phyloP scores from a whole-genome alignment of 192 early-diverging fungal species.

The Gonapodya prolifera region DNA sequence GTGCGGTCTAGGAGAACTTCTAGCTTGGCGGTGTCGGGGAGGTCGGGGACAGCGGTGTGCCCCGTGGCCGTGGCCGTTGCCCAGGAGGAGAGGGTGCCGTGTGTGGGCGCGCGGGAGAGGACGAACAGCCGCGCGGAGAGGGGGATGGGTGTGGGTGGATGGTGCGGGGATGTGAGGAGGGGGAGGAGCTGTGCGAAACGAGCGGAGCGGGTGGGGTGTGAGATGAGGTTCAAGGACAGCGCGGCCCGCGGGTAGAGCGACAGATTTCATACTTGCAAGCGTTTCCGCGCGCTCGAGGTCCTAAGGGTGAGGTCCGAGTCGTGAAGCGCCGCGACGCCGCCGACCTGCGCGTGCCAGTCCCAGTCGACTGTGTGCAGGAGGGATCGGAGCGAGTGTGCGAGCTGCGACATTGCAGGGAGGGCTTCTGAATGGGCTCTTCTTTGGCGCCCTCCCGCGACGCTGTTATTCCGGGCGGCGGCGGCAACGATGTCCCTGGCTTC shows the following conservation, averaged over 20 bases:
- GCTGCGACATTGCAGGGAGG: neutral
- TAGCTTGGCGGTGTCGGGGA: no score
- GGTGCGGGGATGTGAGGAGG: neutral
- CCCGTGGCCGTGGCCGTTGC: neutral
- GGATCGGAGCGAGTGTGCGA: neutral
- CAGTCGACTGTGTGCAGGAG: neutral
- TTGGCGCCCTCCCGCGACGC: neutral
- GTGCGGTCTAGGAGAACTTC: neutral
- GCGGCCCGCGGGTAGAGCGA: neutral
- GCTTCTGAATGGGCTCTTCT: neutral
- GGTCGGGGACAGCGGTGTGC: neutral
- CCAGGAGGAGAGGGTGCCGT: neutral
- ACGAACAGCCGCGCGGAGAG: neutral
- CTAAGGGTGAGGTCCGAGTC: no score
- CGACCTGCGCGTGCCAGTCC: neutral
- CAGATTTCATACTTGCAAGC: neutral
- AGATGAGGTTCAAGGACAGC: neutral
- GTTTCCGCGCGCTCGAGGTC: neutral
- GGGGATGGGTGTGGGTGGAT: neutral
- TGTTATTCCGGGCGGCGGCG: neutral
- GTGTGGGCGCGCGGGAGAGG: neutral
- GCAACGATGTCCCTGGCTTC: neutral
- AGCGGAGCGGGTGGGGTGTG: neutral
- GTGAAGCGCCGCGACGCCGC: neutral
- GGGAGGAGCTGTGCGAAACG: neutral